Percentiles rank a stretch among this genome's conserved stretches.
phyloP scores from a whole-genome alignment of 441 rosid species.

The Theobroma grandiflorum region DNA sequence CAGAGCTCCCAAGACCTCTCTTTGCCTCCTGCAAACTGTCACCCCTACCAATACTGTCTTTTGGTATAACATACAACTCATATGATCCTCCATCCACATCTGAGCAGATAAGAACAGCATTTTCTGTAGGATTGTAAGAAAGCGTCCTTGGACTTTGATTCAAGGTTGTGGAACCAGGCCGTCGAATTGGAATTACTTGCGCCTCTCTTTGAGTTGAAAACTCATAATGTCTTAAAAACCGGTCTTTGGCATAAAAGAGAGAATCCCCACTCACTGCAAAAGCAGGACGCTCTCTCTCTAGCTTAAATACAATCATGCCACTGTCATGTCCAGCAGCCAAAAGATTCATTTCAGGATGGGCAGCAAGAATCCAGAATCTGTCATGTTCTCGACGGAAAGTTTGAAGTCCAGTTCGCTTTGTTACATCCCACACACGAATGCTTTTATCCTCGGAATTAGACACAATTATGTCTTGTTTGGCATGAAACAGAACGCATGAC shows the following conservation, averaged over 20 bases:
- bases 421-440: constrained; percentile 71
- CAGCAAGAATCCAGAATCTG: constrained; percentile 68
- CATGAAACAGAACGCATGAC: constrained; percentile 84
- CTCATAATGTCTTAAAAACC: constrained; percentile 57
- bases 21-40: constrained; percentile 63
- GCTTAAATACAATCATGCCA: constrained; percentile 81
- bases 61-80: constrained; percentile 60
- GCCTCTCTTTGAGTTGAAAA: constrained; percentile 60
- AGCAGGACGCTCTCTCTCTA: constrained; percentile 75
- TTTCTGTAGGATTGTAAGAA: constrained; percentile 69
- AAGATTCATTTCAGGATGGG: constrained; percentile 80
- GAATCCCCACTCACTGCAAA: constrained; percentile 61
- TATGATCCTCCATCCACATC: constrained; percentile 66
- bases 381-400: constrained; percentile 89
- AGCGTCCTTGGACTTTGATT: constrained; percentile 68
- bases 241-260: constrained; percentile 61
- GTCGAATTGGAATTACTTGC: constrained; percentile 60
- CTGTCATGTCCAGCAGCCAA: constrained; percentile 75
- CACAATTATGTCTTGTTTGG: constrained; percentile 88
- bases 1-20: constrained; percentile 64
- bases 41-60: constrained; percentile 57
- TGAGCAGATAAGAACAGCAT: constrained; percentile 74
- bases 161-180: constrained; percentile 58
- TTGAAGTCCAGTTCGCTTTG: constrained; percentile 69
- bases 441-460: constrained; percentile 87